Evolutionary conservation across 345 rosid genomes (phyloP).

Genomic region (Cardamine chenopodiifolia): DNA sequence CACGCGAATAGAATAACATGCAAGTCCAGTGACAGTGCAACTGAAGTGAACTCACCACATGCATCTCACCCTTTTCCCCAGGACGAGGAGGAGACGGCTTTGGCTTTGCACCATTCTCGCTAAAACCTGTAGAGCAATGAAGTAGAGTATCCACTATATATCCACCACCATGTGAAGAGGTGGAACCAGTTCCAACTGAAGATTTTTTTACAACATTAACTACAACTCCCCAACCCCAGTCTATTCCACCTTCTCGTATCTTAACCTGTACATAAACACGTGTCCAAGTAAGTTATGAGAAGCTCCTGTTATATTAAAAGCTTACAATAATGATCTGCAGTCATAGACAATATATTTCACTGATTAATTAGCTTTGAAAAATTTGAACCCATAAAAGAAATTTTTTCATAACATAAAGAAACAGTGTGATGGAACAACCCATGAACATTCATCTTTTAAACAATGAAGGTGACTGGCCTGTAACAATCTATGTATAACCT

Average conservation of each 20-base stretch:
- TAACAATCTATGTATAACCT: not conserved
- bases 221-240: conserved; percentile 99
- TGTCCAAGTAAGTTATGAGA: conserved; percentile 28
- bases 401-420: not conserved
- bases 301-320: conserved; percentile 1
- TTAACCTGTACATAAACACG: conserved; percentile 63
- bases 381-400: conserved; percentile 2
- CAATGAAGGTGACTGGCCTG: conserved; percentile 16
- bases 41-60: conserved; percentile 72
- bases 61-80: conserved; percentile 99
- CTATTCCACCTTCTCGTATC: conserved; percentile 93
- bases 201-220: conserved; percentile 88
- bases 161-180: conserved; percentile 67
- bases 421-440: conserved; percentile 4
- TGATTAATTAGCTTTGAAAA: conserved; percentile 7
- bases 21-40: not conserved
- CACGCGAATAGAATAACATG: conserved; percentile 8
- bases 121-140: conserved; percentile 81
- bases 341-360: conserved; percentile 2
- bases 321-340: conserved; percentile 17
- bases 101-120: conserved; percentile 83
- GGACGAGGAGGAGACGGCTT: conserved; percentile 91
- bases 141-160: conserved; percentile 93
- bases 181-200: conserved; percentile 52
- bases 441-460: conserved; percentile 16